These are phyloP conservation scores for Saposhnikovia divaricata DNA, from an alignment of 129 eudicot species.

Conservation along the genomic window DNA sequence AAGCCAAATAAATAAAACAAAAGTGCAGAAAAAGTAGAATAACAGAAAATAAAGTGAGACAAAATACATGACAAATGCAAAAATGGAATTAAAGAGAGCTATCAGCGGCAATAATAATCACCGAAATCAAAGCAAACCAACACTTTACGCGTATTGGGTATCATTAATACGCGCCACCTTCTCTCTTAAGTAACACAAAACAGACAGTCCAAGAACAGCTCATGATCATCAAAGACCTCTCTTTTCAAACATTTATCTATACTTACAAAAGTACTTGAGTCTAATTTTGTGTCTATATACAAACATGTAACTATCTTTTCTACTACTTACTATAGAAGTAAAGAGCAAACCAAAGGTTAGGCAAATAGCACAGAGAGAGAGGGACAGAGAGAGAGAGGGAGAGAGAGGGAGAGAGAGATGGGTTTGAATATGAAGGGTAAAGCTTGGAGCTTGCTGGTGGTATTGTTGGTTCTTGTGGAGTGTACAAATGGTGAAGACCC, in stretches of 20 bases:
- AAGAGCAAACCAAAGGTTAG: neutral
- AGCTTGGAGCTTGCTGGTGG: slow-evolving; percentile 22
- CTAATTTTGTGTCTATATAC: neutral
- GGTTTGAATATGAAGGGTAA: slow-evolving; percentile 12
- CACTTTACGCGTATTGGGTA: neutral
- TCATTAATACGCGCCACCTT: slow-evolving; percentile 6
- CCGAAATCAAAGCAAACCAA: neutral
- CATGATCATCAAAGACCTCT: neutral
- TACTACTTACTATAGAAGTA: neutral
- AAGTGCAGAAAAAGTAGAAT: neutral
- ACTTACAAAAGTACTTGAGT: neutral
- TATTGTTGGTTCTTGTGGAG: slow-evolving; percentile 14
- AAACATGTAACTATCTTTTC: neutral
- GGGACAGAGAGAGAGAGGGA: neutral
- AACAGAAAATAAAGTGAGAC: neutral
- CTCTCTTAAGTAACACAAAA: neutral
- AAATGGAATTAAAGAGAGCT: neutral
- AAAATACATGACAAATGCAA: neutral
- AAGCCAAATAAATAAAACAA: neutral
- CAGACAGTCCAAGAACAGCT: slow-evolving; percentile 2
- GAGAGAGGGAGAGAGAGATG: neutral
- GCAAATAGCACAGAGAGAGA: neutral
- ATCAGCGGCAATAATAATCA: slow-evolving; percentile 5
- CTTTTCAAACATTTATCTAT: neutral
- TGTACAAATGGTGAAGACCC: slow-evolving; percentile 48